Conservation (phyloP, 345 rosid species). For the Hevea brasiliensis region DNA sequence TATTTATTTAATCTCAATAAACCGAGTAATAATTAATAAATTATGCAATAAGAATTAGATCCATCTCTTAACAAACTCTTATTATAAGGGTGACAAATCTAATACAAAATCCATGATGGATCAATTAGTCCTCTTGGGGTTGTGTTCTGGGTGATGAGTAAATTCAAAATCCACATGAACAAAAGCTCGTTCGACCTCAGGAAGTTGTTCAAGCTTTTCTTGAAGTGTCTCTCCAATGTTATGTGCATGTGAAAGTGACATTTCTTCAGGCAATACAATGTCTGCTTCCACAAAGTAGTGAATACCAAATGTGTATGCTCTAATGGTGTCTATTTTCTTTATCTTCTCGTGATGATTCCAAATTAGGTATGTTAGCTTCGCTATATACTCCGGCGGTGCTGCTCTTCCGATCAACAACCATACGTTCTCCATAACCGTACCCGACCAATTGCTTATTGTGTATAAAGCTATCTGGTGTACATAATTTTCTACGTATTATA, state of each 20-base stretch:
- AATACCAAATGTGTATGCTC: constrained; percentile 46
- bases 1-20: no score
- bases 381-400: constrained; percentile 49
- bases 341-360: constrained; percentile 56
- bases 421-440: constrained; percentile 53
- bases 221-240: constrained; percentile 50
- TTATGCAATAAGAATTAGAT: no score
- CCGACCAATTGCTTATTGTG: constrained; percentile 48
- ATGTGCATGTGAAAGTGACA: constrained; percentile 41
- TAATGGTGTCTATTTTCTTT: constrained; percentile 43
- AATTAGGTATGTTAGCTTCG: constrained; percentile 47
- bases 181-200: constrained; percentile 46
- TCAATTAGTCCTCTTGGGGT: no score
- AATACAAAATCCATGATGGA: no score
- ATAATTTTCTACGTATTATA: no score
- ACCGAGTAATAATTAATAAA: no score
- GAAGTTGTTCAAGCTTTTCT: constrained; percentile 48
- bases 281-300: constrained; percentile 51
- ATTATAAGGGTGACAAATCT: no score
- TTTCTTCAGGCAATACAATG: constrained; percentile 43
- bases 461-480: constrained; percentile 59
- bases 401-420: constrained; percentile 47
- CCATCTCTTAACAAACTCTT: no score
- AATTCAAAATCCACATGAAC: constrained; percentile 47
- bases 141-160: constrained; percentile 40